Evolutionary conservation across 306 rosid species (phyloP), one percentile per base, ranked within the genome.

Genomic region (Comarum palustre): DNA sequence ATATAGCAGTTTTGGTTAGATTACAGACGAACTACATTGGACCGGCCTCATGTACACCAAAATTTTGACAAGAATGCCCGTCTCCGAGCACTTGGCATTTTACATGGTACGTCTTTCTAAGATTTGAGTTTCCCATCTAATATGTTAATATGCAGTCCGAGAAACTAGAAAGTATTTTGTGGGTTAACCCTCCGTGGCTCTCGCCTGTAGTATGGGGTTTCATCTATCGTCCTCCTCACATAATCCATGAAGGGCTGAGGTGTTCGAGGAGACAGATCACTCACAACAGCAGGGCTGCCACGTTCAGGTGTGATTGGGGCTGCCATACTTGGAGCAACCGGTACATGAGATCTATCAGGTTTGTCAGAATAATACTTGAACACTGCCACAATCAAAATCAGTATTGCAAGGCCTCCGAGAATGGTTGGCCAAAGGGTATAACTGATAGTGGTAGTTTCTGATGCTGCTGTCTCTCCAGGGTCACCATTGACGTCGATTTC

Each of bases 191-290:
- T 89, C 75, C 90, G 84, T 20, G 85, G 92, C 45, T 86, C 90
- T 12, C 89, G 84, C 81, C 75, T 82, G 87, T 93, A 91, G 82
- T 93, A 78, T 2, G 98, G 98, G 71, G 98, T 93, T 83, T 93
- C 98, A 39, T 93, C 98, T 36, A 93, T 91, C 0, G 98, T 93
- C 85, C 88, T 90, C 76, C 97, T 80, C 34, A 93, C 97, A 10
- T 93, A 93, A 78, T 93, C 97, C 39, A 93, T 89, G 66, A 91
- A 93, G 4, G 97, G 98, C 89, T 87, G 92, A 12, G 98, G 98
- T 6, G 96, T 93, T 72, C 86, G 87, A 73, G 97, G 98, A 69
- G 98, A 91, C 76, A 67, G 77, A 60, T 94, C 92, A 0, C 71
- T 77, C 51, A 19, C 27, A 71, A 66, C 75, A 14, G 66, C 73